Conservation (phyloP, 2,329 filamentous ascomycete genomes). For the Arthrobotrys megalospora region DNA sequence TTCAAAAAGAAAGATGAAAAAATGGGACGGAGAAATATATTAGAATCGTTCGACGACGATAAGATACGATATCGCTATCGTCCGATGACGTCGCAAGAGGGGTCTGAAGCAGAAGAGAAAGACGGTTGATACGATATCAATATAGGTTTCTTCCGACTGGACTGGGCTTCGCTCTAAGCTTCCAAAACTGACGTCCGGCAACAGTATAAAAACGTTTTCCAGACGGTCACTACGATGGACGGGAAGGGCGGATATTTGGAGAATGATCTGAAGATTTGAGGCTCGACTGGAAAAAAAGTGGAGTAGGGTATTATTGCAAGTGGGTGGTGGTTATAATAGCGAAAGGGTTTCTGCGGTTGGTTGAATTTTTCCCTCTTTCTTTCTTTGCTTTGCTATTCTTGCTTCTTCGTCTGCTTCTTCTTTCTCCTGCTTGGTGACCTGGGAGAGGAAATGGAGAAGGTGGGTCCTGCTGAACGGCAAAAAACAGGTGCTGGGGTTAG, state of each 20-base stretch:
- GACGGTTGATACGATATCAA: background rate
- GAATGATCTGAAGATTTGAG: slow-evolving; percentile 18
- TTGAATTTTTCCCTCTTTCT: slow-evolving; percentile 16
- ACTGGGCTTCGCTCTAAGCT: slow-evolving; percentile 16
- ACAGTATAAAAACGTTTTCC: background rate
- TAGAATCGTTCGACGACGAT: slow-evolving; percentile 25
- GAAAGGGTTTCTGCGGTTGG: slow-evolving; percentile 28
- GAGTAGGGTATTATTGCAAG: slow-evolving; percentile 30
- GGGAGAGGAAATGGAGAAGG: slow-evolving; percentile 56
- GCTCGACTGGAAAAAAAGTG: slow-evolving; percentile 33
- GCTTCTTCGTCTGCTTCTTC: slow-evolving; percentile 3
- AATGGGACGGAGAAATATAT: slow-evolving; percentile 21
- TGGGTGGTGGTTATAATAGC: slow-evolving; percentile 30
- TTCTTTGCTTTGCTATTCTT: slow-evolving; percentile 1
- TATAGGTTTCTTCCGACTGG: background rate
- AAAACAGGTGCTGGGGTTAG: slow-evolving; percentile 55
- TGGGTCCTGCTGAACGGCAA: slow-evolving; percentile 61
- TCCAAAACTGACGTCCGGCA: background rate
- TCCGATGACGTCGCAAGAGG: slow-evolving; percentile 57
- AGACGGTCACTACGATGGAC: background rate
- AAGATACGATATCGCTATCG: slow-evolving; percentile 51
- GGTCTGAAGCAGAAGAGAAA: slow-evolving; percentile 23
- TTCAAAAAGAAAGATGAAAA: background rate
- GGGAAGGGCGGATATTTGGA: background rate
- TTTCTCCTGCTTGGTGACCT: slow-evolving; percentile 26